Base-by-base conservation (phyloP, 2,329 filamentous ascomycete genomes). In the Scytalidium lignicola region DNA sequence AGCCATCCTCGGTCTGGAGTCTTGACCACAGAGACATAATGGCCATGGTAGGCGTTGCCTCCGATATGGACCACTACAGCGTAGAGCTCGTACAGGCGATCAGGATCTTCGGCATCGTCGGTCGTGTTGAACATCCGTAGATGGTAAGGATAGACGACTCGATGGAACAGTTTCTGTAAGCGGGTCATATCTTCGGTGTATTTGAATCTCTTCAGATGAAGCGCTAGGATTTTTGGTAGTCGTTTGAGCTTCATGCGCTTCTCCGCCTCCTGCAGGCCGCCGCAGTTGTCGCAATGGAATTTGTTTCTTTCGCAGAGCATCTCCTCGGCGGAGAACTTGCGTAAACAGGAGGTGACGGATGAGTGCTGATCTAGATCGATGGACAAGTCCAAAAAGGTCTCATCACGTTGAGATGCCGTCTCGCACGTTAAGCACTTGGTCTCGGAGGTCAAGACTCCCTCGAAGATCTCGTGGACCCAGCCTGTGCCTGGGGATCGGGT, bases 181-280 rank as follows among this genome's bases (percentile, higher is more conserved):
- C 91, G 82, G 57, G 91, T 93, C 63, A 95, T 82, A 66, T 97
- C 92, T 65, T 97, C 93, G 2, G 92, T 96, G 65, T 96, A 99
- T 71, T 97, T 97, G 75, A 99, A 99, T 49, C 93, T 83, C 71
- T 99, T 99, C 54, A 99, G 71, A 65, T 99, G 93, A 50, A 99
- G 73, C 3, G 93, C 91, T 55, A 99, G 71, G 51, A 99, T 90
- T 63, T 89, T 90, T 3, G 93, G 93, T 63, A 97, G 72, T 47
- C 88, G 82, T 73, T 99, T 97, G 59, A 99, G 92, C 74, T 97
- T 99, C 93, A 99, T 99, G 55, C 93, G 82, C 74, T 97, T 99
- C 68, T 99, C 93, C 0, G 93, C 93, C 70, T 99, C 93, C 68
- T 99, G 93, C 48, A 99, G 73, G 2, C 93, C 93, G 47, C 93